Base-by-base conservation (phyloP, 1,284 basidiomycete genomes). In the Sanghuangporus baumii region DNA sequence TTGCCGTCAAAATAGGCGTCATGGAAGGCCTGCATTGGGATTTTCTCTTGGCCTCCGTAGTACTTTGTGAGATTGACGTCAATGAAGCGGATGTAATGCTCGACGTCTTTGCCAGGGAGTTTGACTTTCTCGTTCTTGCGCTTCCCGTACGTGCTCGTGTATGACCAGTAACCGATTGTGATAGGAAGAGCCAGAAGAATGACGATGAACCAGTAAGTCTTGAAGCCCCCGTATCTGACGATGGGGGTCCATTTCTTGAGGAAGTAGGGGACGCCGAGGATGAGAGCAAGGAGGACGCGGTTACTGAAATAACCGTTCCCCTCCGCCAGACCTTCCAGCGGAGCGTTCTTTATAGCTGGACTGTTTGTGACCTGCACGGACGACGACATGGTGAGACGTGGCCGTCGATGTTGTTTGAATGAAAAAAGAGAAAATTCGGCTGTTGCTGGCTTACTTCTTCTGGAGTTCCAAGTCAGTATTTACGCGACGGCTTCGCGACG, bases 1-100 rank as follows among this genome's bases (percentile, higher is more conserved):
- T 98, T 98, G 67, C 89, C 89, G 65, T 96, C 95, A 76, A 99
- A 98, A 80, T 93, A 99, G 66, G 94, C 93, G 79, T 99, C 97
- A 74, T 99, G 91, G 82, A 98, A 97, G 67, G 92, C 78, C 78
- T 99, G 95, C 89, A 98, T 97, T 56, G 96, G 96, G 67, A 99
- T 98, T 78, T 98, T 98, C 74, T 89, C 88, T 74, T 85, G 86
- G 68, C 85, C 86, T 57, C 86, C 77, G 79, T 95, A 98, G 69
- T 88, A 82, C 34, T 81, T 79, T 78, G 86, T 90, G 71, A 99
- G 81, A 66, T 87, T 87, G 1, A 79, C 75, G 78, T 98, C 94
- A 69, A 93, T 89, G 78, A 98, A 90, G 60, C 87, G 89, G 72
- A 99, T 90, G 75, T 99, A 99, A 70, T 91, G 84, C 70, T 91